Evolutionary conservation across 139 green algal genomes (phyloP).

Genomic region (Pleodorina starrii): DNA sequence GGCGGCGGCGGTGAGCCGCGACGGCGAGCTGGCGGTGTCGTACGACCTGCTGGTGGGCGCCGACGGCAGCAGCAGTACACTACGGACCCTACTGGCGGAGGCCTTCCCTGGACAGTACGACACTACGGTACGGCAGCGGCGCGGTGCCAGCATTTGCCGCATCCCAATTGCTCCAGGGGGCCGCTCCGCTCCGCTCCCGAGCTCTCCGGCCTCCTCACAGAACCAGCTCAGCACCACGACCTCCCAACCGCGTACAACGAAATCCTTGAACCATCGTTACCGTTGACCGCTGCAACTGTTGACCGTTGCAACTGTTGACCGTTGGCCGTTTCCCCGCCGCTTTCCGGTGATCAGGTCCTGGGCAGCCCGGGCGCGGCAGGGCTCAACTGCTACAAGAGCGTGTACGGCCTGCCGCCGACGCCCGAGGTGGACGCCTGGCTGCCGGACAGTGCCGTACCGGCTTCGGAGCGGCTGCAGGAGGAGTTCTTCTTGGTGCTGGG

Average conservation of each 20-base stretch:
- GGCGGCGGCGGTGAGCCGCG: neutral
- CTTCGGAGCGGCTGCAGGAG: neutral
- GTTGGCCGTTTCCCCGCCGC: no score
- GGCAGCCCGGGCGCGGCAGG: no score
- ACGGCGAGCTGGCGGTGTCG: neutral
- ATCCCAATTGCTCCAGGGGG: no score
- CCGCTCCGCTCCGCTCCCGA: no score
- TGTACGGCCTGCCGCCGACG: conserved; percentile 18
- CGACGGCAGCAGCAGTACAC: conserved; percentile 24
- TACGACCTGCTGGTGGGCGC: conserved; percentile 44
- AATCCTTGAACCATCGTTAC: no score
- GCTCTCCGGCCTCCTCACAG: no score
- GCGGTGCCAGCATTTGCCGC: no score
- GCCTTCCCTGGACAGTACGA: conserved; percentile 28
- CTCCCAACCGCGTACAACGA: no score
- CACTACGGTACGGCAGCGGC: conserved; percentile 13
- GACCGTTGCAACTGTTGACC: no score
- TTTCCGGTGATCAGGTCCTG: conserved; percentile 33
- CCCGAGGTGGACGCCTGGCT: conserved; percentile 18
- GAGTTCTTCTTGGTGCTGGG: conserved; percentile 36
- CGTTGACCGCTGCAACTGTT: no score
- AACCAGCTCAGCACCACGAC: no score
- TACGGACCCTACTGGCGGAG: neutral
- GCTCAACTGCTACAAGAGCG: conserved; percentile 23
- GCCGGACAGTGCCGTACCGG: neutral